phyloP scores from a whole-genome alignment of 306 rosid species.

The Cucumis hystrix region DNA sequence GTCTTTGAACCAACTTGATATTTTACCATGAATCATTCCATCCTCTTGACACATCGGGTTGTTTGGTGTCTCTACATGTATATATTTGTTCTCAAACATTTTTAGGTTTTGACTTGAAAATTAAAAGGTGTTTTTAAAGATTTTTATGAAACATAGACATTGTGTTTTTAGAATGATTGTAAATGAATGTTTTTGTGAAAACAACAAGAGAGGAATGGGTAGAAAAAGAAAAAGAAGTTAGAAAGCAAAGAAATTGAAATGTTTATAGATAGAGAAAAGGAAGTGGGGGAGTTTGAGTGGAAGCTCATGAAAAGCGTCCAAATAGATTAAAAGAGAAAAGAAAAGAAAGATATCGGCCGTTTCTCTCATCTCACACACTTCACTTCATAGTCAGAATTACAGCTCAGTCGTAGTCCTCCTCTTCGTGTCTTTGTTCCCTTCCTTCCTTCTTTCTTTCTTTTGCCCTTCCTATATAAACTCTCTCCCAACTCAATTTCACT shows the following conservation, averaged over 20 bases:
- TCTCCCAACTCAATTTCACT: neutral
- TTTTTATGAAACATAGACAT: no score
- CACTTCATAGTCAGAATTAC: neutral
- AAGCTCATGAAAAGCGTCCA: neutral
- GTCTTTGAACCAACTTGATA: no score
- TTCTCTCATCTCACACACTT: neutral
- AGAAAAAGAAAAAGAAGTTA: no score
- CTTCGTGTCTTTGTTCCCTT: neutral
- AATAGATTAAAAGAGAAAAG: neutral
- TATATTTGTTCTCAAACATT: no score
- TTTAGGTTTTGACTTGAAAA: no score
- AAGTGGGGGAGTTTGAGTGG: neutral
- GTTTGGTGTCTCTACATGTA: no score
- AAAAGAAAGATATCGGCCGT: neutral
- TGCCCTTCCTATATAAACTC: neutral
- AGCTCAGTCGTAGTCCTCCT: slow-evolving; percentile 3
- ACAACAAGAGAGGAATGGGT: no score
- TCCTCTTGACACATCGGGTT: no score
- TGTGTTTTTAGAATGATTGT: no score
- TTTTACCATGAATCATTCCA: no score
- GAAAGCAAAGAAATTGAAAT: neutral
- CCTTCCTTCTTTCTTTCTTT: neutral
- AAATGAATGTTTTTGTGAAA: no score
- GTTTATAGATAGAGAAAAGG: neutral
- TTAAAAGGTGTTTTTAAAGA: no score